Conservation (phyloP, 225 moss, liverwort and hornwort genomes). For the Bryum argenteum region DNA sequence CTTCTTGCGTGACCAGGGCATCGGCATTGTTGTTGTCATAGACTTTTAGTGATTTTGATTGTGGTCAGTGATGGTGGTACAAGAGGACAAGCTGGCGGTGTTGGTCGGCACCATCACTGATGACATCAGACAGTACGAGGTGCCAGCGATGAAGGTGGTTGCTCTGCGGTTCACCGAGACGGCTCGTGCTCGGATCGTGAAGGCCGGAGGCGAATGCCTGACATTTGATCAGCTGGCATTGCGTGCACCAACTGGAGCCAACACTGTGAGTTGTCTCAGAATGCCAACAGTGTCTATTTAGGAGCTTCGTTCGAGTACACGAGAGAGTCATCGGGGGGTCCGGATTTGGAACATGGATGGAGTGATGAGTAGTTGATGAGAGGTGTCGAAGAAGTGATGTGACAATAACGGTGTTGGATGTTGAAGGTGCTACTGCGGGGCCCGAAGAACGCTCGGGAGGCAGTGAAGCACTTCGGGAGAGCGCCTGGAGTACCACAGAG, state of each 20-base stretch:
- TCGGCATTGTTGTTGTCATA: neutral
- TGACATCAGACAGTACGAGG: conserved; percentile 69
- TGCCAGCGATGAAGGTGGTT: conserved; percentile 74
- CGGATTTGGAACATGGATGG: neutral
- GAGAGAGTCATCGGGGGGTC: too few relatives aligned
- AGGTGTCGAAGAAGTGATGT: too few relatives aligned
- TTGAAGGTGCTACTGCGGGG: conserved; percentile 68
- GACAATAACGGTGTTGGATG: neutral
- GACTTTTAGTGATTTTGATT: neutral
- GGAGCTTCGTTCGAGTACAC: neutral
- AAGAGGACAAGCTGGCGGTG: conserved; percentile 70
- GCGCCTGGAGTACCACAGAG: conserved; percentile 93
- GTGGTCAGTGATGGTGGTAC: neutral
- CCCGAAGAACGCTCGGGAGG: conserved; percentile 92
- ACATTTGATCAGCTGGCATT: conserved; percentile 89
- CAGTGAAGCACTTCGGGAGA: conserved; percentile 95
- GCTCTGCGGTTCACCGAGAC: conserved; percentile 80
- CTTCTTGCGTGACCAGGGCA: neutral
- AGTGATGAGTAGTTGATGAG: rapidly evolving
- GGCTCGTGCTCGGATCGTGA: conserved; percentile 75
- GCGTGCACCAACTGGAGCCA: conserved; percentile 79
- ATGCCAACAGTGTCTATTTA: neutral
- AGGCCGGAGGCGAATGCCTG: conserved; percentile 76
- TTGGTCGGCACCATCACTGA: conserved; percentile 79
- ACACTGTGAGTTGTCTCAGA: conserved; percentile 41